These are phyloP conservation scores for Rhodomyrtus tomentosa DNA, from an alignment of 345 rosid genomes.

Conservation along the genomic window DNA sequence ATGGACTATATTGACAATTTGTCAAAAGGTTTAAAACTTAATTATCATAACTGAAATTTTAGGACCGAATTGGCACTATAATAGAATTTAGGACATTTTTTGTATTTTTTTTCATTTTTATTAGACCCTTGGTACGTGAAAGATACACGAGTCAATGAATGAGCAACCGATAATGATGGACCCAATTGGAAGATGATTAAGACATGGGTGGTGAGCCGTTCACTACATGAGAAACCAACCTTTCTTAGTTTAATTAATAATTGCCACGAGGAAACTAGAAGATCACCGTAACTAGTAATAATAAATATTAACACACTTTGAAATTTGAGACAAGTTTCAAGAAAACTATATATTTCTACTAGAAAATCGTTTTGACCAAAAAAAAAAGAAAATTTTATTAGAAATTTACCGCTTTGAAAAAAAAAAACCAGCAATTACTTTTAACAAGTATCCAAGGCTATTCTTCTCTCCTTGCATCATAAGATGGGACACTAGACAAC, in stretches of 20 bases:
- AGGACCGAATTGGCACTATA: too few relatives aligned
- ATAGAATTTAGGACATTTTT: too few relatives aligned
- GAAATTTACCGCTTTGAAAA: not conserved
- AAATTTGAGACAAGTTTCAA: not conserved
- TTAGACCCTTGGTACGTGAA: not conserved
- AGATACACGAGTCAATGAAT: not conserved
- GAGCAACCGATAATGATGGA: not conserved
- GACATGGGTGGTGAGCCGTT: not conserved
- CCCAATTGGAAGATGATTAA: not conserved
- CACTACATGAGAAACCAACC: not conserved
- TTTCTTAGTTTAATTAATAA: not conserved
- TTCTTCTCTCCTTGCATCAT: not conserved
- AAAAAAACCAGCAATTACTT: not conserved
- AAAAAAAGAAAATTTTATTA: too few relatives aligned
- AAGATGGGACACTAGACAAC: not conserved
- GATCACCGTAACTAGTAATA: not conserved
- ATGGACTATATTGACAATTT: too few relatives aligned
- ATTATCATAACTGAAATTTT: too few relatives aligned
- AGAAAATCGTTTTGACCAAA: not conserved
- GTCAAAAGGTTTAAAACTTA: too few relatives aligned
- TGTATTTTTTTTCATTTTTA: not conserved
- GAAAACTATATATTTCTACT: not conserved
- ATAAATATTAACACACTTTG: not conserved
- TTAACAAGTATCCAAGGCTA: not conserved
- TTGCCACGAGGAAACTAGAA: not conserved